phyloP scores from a whole-genome alignment of 208 protist species.

The Herpetomonas muscarum region DNA sequence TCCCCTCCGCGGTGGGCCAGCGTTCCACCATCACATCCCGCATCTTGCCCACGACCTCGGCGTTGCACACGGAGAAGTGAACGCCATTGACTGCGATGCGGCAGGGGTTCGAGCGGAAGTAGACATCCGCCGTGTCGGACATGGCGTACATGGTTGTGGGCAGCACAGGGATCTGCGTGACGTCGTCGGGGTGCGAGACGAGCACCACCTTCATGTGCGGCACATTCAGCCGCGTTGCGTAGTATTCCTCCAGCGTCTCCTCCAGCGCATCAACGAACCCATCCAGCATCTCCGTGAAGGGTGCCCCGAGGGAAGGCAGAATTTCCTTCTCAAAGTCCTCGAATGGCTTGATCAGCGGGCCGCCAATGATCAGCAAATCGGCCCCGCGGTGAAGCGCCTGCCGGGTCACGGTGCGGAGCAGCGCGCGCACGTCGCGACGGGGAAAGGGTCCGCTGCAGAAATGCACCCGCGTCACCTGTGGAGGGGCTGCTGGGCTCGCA shows the following conservation, averaged over 20 bases:
- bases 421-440: constrained; percentile 36
- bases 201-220: constrained; percentile 68
- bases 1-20: constrained; percentile 64
- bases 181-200: constrained; percentile 68
- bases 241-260: constrained; percentile 57
- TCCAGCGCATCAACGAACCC: constrained; percentile 60
- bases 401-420: constrained; percentile 47
- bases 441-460: constrained; percentile 87
- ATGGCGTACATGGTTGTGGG: constrained; percentile 78
- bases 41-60: constrained; percentile 74
- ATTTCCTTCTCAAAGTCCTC: constrained; percentile 58
- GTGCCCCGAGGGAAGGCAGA: constrained; percentile 30
- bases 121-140: constrained; percentile 48
- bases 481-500: neutral
- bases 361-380: constrained; percentile 78
- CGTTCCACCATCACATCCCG: constrained; percentile 70
- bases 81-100: constrained; percentile 73
- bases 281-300: constrained; percentile 69
- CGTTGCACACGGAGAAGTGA: constrained; percentile 80
- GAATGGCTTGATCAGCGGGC: constrained; percentile 65
- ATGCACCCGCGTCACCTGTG: constrained; percentile 47
- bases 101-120: constrained; percentile 80
- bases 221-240: constrained; percentile 23
- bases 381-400: constrained; percentile 70
- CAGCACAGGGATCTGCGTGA: constrained; percentile 75